Conservation (phyloP, 2,329 filamentous ascomycete genomes). For the Elsinoe batatas region DNA sequence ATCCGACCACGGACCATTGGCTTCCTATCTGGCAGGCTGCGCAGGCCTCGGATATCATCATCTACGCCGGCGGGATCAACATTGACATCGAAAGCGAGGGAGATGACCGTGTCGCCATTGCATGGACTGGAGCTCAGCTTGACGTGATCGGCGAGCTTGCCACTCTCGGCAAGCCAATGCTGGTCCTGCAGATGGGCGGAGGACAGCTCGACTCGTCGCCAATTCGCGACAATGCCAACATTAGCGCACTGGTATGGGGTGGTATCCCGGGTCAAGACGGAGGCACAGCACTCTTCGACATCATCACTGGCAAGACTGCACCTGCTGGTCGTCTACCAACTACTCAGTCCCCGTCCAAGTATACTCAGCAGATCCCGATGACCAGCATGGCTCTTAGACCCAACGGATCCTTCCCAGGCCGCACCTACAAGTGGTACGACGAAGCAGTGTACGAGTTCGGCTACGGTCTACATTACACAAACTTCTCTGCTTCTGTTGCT, state of each 20-base stretch:
- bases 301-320: conserved; percentile 41
- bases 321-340: conserved; percentile 47
- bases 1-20: conserved; percentile 27
- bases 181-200: conserved; percentile 45
- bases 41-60: conserved; percentile 39
- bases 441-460: conserved; percentile 45
- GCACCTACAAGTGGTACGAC: conserved; percentile 52
- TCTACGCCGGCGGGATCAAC: conserved; percentile 49
- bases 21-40: conserved; percentile 28
- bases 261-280: conserved; percentile 53
- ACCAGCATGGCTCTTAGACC: conserved; percentile 49
- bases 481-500: conserved; percentile 30
- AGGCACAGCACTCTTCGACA: conserved; percentile 45
- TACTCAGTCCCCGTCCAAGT: conserved; percentile 47
- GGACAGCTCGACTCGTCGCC: conserved; percentile 44
- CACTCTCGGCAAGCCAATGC: conserved; percentile 38
- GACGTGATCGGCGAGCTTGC: conserved; percentile 42
- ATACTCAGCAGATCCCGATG: conserved; percentile 42
- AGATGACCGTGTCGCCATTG: conserved; percentile 41
- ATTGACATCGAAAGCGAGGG: conserved; percentile 43
- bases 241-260: conserved; percentile 47
- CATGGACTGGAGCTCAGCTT: conserved; percentile 45
- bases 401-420: conserved; percentile 37
- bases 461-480: conserved; percentile 50
- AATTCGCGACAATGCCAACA: conserved; percentile 37